Conservation (phyloP, 176 grass and related monocot genomes). For the Bothriochloa decipiens region DNA sequence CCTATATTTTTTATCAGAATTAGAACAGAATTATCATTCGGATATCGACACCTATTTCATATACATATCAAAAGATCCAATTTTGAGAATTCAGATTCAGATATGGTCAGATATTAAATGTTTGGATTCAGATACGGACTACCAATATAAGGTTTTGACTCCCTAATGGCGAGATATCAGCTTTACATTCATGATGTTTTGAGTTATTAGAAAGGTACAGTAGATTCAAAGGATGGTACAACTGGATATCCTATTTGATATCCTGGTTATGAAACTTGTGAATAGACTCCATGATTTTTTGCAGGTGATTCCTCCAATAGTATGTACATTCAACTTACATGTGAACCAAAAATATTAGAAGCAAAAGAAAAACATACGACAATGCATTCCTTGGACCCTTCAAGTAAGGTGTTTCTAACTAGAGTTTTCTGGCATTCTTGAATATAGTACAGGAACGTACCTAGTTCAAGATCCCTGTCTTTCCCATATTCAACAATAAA, state of each 20-base stretch:
- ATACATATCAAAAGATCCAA: too few species aligned
- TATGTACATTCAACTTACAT: slow-evolving; percentile 5
- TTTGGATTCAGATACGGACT: too few species aligned
- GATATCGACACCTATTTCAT: too few species aligned
- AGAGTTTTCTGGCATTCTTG: neutral
- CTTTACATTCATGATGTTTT: slow-evolving; percentile 28
- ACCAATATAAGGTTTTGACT: too few species aligned
- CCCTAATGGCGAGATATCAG: neutral
- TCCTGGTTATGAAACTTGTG: neutral
- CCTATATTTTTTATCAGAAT: too few species aligned
- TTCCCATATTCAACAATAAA: slow-evolving; percentile 98
- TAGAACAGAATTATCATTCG: too few species aligned
- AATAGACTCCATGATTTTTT: slow-evolving; percentile 6
- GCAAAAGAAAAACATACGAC: neutral
- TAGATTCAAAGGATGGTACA: slow-evolving; percentile 8
- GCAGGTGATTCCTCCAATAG: slow-evolving; percentile 16
- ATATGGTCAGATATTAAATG: too few species aligned
- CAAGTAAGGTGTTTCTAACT: neutral
- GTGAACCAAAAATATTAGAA: neutral
- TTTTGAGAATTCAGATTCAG: too few species aligned
- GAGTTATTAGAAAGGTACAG: neutral
- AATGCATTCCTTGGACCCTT: slow-evolving; percentile 6
- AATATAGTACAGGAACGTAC: slow-evolving; percentile 46
- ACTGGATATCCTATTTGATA: slow-evolving; percentile 8
- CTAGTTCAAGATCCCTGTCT: slow-evolving; percentile 92